Percentiles rank a stretch among this genome's conserved stretches.
These are phyloP conservation scores for Escovopsis sp. DNA, from an alignment of 2,329 filamentous ascomycete genomes.

Conservation along the genomic window DNA sequence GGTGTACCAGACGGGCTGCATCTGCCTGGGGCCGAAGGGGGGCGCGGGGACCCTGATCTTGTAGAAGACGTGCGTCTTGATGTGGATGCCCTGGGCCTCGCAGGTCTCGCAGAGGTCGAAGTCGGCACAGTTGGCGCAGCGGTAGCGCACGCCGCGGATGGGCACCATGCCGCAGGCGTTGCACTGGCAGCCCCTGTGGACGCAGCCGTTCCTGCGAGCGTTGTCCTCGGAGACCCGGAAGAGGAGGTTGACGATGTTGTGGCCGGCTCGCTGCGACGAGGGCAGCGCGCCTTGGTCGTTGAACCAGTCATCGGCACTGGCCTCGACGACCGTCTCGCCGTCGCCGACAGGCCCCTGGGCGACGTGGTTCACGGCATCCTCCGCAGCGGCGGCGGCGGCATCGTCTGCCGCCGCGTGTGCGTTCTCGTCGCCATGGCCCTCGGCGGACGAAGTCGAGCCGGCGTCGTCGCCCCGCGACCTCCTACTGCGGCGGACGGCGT, in stretches of 20 bases:
- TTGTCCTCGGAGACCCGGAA: slow-evolving; percentile 93
- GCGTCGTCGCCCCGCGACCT: slow-evolving; percentile 21
- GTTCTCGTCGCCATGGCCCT: slow-evolving; percentile 31
- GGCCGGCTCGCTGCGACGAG: slow-evolving; percentile 41
- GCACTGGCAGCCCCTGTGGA: slow-evolving; percentile 84
- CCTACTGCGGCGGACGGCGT: slow-evolving; percentile 45
- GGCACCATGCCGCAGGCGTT: slow-evolving; percentile 79
- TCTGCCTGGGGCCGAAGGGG: slow-evolving; percentile 66
- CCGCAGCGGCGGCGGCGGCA: slow-evolving; percentile 5
- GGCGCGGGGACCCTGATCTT: slow-evolving; percentile 86
- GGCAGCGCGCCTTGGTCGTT: slow-evolving; percentile 28
- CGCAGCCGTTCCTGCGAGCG: slow-evolving; percentile 71
- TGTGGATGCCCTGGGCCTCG: slow-evolving; percentile 64
- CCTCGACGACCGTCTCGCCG: slow-evolving; percentile 25
- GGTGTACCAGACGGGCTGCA: slow-evolving; percentile 74
- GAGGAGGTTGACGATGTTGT: slow-evolving; percentile 71
- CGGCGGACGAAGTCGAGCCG: slow-evolving; percentile 28
- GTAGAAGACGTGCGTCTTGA: slow-evolving; percentile 90
- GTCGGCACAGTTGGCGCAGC: slow-evolving; percentile 90
- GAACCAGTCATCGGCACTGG: slow-evolving; percentile 37
- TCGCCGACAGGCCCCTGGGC: slow-evolving; percentile 17
- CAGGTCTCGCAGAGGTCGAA: slow-evolving; percentile 93
- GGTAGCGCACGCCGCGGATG: slow-evolving; percentile 83
- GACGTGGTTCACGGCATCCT: slow-evolving; percentile 12
- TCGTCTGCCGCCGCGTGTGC: too few species aligned